Conservation (phyloP, 306 rosid species). For the Vigna trinervia region DNA sequence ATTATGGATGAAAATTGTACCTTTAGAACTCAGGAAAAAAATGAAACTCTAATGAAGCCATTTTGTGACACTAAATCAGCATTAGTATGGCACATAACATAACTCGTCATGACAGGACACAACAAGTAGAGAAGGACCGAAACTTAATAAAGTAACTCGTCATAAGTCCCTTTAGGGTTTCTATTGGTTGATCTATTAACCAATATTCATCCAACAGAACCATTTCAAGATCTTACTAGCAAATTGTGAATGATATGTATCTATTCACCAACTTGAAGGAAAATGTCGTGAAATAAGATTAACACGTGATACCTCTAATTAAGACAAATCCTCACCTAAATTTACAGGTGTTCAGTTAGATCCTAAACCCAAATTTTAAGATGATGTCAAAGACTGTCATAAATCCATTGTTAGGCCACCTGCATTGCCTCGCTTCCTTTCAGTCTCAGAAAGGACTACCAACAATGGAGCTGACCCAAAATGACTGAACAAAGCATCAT, state of each 20-base stretch:
- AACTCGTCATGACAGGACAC: background rate
- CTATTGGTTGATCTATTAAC: background rate
- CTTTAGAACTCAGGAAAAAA: background rate
- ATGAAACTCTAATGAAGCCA: background rate
- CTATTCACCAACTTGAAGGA: background rate
- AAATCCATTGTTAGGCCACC: background rate
- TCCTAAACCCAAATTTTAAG: background rate
- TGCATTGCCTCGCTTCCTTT: background rate
- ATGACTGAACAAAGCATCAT: background rate
- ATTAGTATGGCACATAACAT: background rate
- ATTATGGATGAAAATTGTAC: constrained; percentile 16
- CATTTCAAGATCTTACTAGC: background rate
- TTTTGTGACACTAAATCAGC: background rate
- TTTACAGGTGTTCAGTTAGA: background rate
- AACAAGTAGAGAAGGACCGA: background rate
- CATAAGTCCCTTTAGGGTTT: background rate
- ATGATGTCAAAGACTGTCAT: background rate
- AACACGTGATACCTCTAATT: background rate
- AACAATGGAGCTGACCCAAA: background rate
- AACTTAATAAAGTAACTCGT: too few species aligned
- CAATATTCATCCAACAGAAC: background rate
- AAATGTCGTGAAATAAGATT: background rate
- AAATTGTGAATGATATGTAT: background rate
- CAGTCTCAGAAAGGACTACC: background rate
- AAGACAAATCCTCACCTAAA: background rate